These are phyloP conservation scores for Xerocomus amazonicus DNA, from an alignment of 1,284 basidiomycete genomes.

Conservation along the genomic window DNA sequence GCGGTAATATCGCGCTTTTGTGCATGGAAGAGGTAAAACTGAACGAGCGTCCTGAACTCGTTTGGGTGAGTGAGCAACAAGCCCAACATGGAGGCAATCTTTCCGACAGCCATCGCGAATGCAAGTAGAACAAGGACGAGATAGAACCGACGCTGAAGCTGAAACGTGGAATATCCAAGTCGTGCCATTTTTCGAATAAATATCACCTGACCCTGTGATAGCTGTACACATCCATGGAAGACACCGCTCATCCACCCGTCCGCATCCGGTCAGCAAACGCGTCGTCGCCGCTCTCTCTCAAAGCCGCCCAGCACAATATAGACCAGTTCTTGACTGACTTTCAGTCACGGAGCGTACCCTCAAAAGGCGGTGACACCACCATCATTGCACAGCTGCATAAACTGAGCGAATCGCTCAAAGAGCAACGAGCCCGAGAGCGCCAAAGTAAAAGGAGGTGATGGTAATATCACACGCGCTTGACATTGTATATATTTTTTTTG, in stretches of 20 bases:
- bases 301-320: slow-evolving; percentile 38
- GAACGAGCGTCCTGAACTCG: slow-evolving; percentile 76
- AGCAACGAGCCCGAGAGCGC: slow-evolving; percentile 31
- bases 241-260: slow-evolving; percentile 44
- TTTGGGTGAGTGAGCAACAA: slow-evolving; percentile 70
- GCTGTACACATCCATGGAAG: slow-evolving; percentile 37
- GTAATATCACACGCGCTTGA: background rate
- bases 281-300: slow-evolving; percentile 36
- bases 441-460: slow-evolving; percentile 6
- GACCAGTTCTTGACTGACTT: slow-evolving; percentile 47
- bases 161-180: background rate
- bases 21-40: slow-evolving; percentile 79
- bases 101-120: slow-evolving; percentile 19
- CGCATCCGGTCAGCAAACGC: slow-evolving; percentile 39
- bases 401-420: slow-evolving; percentile 45
- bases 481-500: slow-evolving; percentile 2
- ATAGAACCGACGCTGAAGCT: background rate
- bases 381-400: slow-evolving; percentile 56
- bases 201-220: slow-evolving; percentile 13
- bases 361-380: slow-evolving; percentile 45
- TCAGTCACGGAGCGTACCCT: slow-evolving; percentile 40
- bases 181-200: slow-evolving; percentile 14
- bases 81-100: slow-evolving; percentile 44
- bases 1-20: slow-evolving; percentile 77
- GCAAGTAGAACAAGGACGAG: background rate